Base-by-base conservation (phyloP, 306 rosid genomes). In the Pueraria montana region DNA sequence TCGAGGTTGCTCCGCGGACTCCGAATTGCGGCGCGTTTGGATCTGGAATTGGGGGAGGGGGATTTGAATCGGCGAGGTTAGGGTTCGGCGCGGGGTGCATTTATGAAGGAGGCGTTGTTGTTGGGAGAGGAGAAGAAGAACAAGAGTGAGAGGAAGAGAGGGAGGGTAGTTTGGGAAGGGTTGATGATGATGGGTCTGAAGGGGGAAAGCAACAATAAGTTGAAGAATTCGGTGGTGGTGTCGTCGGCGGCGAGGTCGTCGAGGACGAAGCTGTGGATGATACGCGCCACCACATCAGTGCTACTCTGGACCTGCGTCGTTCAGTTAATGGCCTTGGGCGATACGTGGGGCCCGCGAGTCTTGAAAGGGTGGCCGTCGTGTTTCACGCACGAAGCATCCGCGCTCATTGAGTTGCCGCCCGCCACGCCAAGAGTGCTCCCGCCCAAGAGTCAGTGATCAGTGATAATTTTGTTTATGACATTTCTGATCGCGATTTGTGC, bases 341-440 rank as follows among this genome's bases (percentile, higher is more conserved):
- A 95, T 66, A 80, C 83, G 87, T 95, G 97, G 98, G 97, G 97
- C 32, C 97, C 98, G 18, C 87, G 96, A 82, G 97, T 91, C 83
- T 86, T 95, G 91, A 95, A 92, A 77, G 98, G 98, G 1, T 95
- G 98, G 98, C 98, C 98, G 32, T 91, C 98, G 43, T 95, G 98
- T 74, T 95, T 93, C 78, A 72, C 92, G 4, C 91, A 87, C 58
- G 97, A 91, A 4, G 40, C 4, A 76, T 88, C 91, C 14, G 89
- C 93, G 1, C 79, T 84, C 26, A 26, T 80, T 38, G 84, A 84
- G 74, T 32, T 85, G 27, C 86, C 91, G 8, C 26, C 85, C 18
- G 53, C 86, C 11, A 88, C 82, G 16, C 90, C 83, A 11, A 83
- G 84, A 46, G 90, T 88, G 65, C 94, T 91, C 43, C 97, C 98